Percentiles rank a stretch among this genome's conserved stretches.
Evolutionary conservation across 768 basidiomycete genomes (phyloP).

Genomic region (Astraeus odoratus): DNA sequence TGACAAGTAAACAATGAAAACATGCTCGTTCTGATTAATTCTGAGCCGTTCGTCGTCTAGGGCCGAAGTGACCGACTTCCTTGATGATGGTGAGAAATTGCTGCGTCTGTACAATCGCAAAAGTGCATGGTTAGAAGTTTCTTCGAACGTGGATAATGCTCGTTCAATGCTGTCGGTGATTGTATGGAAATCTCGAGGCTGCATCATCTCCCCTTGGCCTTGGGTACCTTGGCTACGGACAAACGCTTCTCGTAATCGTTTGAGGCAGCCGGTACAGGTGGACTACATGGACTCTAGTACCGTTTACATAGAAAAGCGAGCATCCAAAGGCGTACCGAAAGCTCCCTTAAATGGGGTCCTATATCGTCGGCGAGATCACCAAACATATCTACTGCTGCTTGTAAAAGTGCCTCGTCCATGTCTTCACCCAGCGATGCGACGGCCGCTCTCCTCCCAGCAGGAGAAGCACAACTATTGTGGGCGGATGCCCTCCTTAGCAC

Average conservation of each 20-base stretch:
- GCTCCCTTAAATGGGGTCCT: slow-evolving; percentile 65
- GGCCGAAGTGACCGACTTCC: slow-evolving; percentile 11
- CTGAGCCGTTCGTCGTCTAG: slow-evolving; percentile 29
- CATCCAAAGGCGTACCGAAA: slow-evolving; percentile 47
- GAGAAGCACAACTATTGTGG: slow-evolving; percentile 9
- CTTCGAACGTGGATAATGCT: slow-evolving; percentile 69
- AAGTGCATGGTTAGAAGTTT: slow-evolving; percentile 79
- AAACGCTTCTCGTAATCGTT: slow-evolving; percentile 61
- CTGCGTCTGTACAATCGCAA: slow-evolving; percentile 63
- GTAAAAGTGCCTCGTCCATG: slow-evolving; percentile 31
- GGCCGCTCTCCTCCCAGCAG: slow-evolving; percentile 17
- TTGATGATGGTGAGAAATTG: slow-evolving; percentile 23
- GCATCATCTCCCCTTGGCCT: slow-evolving; percentile 30
- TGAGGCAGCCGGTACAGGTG: slow-evolving; percentile 53
- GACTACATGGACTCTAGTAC: slow-evolving; percentile 32
- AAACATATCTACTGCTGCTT: slow-evolving; percentile 66
- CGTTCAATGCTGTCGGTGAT: slow-evolving; percentile 61
- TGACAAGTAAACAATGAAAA: slow-evolving; percentile 90
- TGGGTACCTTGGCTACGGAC: slow-evolving; percentile 31
- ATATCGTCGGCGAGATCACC: slow-evolving; percentile 75
- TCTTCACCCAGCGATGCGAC: slow-evolving; percentile 32
- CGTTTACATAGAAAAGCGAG: background rate
- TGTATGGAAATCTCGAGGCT: slow-evolving; percentile 56
- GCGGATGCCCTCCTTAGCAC: slow-evolving; percentile 15
- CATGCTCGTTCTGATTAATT: slow-evolving; percentile 64